Percentiles rank a stretch among this genome's conserved stretches.
Evolutionary conservation across 768 basidiomycete genomes (phyloP).

Genomic region (Mycena rebaudengoi): DNA sequence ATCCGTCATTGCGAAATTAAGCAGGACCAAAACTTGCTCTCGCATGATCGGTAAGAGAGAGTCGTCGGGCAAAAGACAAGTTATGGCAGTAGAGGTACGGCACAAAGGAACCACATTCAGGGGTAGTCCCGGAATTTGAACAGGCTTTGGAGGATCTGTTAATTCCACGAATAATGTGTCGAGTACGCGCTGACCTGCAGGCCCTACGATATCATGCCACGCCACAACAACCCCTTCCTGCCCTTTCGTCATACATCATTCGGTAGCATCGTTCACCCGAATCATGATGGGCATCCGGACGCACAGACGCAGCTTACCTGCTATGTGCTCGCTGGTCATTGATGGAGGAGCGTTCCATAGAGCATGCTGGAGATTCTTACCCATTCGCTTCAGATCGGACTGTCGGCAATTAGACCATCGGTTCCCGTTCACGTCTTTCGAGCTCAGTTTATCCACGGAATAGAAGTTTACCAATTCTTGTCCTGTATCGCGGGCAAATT

Average conservation of each 20-base stretch:
- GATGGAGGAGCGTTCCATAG: constrained; percentile 35
- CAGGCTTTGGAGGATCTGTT: too few species aligned
- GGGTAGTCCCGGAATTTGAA: too few species aligned
- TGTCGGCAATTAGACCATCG: neutral
- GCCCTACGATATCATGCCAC: too few species aligned
- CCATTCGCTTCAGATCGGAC: neutral
- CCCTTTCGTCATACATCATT: too few species aligned
- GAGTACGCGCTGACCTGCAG: too few species aligned
- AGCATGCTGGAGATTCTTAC: constrained; percentile 18
- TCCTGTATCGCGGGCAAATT: constrained; percentile 40
- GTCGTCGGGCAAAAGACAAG: too few species aligned
- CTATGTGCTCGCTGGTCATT: constrained; percentile 32
- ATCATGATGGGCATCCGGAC: constrained; percentile 44
- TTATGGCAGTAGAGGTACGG: too few species aligned
- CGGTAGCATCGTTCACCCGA: too few species aligned
- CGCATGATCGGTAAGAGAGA: too few species aligned
- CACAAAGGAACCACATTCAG: too few species aligned
- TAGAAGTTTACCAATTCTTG: constrained; percentile 36
- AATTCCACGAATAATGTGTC: too few species aligned
- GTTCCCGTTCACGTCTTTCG: neutral
- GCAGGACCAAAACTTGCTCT: constrained; percentile 33
- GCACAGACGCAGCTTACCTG: constrained; percentile 40
- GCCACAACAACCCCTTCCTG: too few species aligned
- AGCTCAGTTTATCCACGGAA: constrained; percentile 22
- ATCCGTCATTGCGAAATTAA: constrained; percentile 39